These are phyloP conservation scores for Cladosporium cucumerinum DNA, from an alignment of 2,329 filamentous ascomycete genomes.

Conservation along the genomic window DNA sequence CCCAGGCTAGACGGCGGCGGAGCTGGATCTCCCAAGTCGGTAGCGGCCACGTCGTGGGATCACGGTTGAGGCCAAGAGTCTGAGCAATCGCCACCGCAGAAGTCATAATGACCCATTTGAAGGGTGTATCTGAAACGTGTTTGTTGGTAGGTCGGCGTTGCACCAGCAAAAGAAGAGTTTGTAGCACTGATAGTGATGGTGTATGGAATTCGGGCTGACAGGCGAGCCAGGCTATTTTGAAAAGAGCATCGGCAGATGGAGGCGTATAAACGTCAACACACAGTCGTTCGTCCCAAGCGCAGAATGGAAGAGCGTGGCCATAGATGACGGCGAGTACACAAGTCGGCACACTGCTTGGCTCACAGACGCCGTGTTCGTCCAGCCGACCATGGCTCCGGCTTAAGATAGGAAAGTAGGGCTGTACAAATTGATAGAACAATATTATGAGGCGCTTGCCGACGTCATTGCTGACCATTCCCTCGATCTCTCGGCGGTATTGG, in stretches of 20 bases:
- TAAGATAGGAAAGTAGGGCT: slow-evolving; percentile 45
- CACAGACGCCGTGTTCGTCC: slow-evolving; percentile 27
- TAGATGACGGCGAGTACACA: slow-evolving; percentile 43
- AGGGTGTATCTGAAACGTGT: slow-evolving; percentile 34
- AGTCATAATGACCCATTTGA: slow-evolving; percentile 35
- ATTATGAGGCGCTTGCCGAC: slow-evolving; percentile 39
- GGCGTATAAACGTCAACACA: slow-evolving; percentile 35
- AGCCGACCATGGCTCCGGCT: slow-evolving; percentile 35
- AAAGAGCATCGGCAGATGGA: slow-evolving; percentile 33
- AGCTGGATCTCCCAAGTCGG: slow-evolving; percentile 62
- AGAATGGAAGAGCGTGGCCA: slow-evolving; percentile 45
- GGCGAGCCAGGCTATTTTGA: slow-evolving; percentile 33
- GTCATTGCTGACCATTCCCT: slow-evolving; percentile 31
- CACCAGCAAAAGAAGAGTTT: slow-evolving; percentile 33
- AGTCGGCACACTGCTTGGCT: slow-evolving; percentile 36
- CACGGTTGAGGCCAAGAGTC: slow-evolving; percentile 58
- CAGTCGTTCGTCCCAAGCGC: slow-evolving; percentile 43
- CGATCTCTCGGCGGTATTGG: slow-evolving; percentile 31
- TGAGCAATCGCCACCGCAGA: slow-evolving; percentile 53
- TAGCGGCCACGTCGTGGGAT: slow-evolving; percentile 61
- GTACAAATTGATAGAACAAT: slow-evolving; percentile 43
- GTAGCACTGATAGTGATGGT: slow-evolving; percentile 31
- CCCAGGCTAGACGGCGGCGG: slow-evolving; percentile 61
- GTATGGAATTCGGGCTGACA: slow-evolving; percentile 32
- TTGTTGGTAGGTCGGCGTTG: slow-evolving; percentile 35